Evolutionary conservation across 306 rosid genomes (phyloP).

Genomic region (Nissolia schottii): DNA sequence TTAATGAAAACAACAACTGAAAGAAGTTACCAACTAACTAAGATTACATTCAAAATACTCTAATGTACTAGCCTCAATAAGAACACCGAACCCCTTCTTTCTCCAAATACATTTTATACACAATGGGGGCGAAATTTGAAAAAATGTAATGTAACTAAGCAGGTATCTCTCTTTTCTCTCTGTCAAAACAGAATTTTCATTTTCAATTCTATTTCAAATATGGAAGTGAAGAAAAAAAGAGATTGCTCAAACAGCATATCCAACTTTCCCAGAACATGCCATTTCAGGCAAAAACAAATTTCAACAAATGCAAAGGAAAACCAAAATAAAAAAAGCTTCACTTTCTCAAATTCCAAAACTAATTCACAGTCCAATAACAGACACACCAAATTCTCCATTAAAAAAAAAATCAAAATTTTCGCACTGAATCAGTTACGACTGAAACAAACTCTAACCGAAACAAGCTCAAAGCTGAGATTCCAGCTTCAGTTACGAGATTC

Average conservation of each 20-base stretch:
- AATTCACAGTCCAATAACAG: not conserved
- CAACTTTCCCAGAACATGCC: not conserved
- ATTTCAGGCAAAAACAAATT: not conserved
- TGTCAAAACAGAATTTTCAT: not conserved
- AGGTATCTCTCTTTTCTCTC: not conserved
- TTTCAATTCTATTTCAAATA: not conserved
- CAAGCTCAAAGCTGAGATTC: not conserved
- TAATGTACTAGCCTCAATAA: not conserved
- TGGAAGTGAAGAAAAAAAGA: not conserved
- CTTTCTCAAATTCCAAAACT: not conserved
- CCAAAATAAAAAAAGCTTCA: too few relatives aligned
- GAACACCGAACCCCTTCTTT: not conserved
- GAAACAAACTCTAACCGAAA: constrained; percentile 8
- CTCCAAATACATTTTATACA: not conserved
- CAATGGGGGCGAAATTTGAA: not conserved
- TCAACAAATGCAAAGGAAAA: constrained; percentile 12
- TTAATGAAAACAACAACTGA: not conserved
- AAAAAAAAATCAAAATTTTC: not conserved
- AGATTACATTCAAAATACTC: not conserved
- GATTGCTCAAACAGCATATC: not conserved
- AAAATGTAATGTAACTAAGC: not conserved
- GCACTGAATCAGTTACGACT: not conserved
- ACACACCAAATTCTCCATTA: not conserved
- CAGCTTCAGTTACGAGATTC: not conserved
- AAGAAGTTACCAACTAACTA: not conserved